Conservation (phyloP, 306 rosid genomes). For the Prunus mongolica region DNA sequence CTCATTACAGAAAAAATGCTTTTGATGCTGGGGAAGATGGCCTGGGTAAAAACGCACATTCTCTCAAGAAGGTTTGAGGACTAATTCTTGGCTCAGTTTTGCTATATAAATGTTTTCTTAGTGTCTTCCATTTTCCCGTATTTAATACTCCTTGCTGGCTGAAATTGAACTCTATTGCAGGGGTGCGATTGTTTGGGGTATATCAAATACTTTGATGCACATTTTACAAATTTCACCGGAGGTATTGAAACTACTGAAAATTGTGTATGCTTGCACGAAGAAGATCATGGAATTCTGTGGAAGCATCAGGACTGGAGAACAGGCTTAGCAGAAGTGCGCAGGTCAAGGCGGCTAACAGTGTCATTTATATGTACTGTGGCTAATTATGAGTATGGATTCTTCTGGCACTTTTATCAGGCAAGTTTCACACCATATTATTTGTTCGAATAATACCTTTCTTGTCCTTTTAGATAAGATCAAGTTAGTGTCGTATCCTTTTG, state of each 20-base stretch:
- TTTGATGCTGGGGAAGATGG: constrained; percentile 98
- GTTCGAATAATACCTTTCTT: neutral
- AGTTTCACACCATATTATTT: constrained; percentile 28
- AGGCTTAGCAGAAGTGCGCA: constrained; percentile 88
- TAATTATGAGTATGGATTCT: constrained; percentile 88
- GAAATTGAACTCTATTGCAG: constrained; percentile 38
- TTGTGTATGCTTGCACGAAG: constrained; percentile 86
- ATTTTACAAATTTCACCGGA: constrained; percentile 81
- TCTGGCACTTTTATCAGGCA: constrained; percentile 91
- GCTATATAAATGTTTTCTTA: constrained; percentile 12
- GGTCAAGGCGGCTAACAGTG: constrained; percentile 72
- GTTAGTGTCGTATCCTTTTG: neutral
- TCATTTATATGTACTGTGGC: constrained; percentile 84
- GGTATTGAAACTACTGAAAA: constrained; percentile 75
- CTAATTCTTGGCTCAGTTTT: neutral
- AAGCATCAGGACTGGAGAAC: constrained; percentile 96
- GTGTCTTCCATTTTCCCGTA: neutral
- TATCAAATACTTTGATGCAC: constrained; percentile 88
- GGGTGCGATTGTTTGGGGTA: constrained; percentile 92
- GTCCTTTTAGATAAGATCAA: neutral
- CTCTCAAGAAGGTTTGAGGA: constrained; percentile 67
- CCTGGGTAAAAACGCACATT: constrained; percentile 90
- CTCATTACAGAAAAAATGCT: constrained; percentile 92
- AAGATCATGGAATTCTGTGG: constrained; percentile 86
- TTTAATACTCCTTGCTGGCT: constrained; percentile 9